A percentile compares a stretch with the other conserved stretches of the same genome.
These are phyloP conservation scores for Aspergillus diversus DNA, from an alignment of 495 filamentous ascomycete genomes.

Conservation along the genomic window DNA sequence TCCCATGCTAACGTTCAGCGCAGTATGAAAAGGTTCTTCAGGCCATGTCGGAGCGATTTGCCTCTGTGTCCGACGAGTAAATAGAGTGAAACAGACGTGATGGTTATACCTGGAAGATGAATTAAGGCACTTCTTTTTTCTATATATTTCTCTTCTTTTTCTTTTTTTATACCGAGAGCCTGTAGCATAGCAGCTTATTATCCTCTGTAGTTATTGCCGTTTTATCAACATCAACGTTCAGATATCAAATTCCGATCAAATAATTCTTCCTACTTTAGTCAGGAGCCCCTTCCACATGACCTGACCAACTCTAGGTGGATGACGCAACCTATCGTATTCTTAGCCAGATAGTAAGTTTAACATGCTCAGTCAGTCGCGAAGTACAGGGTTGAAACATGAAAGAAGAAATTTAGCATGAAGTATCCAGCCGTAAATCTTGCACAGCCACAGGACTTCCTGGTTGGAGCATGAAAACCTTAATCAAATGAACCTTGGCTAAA, in stretches of 20 bases:
- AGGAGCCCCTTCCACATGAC: background rate
- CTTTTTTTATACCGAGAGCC: constrained; percentile 30
- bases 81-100: constrained; percentile 12
- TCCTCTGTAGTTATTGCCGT: constrained; percentile 42
- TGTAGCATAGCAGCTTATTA: constrained; percentile 48
- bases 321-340: background rate
- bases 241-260: background rate
- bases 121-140: background rate
- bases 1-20: constrained; percentile 19
- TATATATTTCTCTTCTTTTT: constrained; percentile 12
- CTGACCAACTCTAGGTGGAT: background rate
- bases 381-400: too few species aligned
- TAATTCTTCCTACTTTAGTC: background rate
- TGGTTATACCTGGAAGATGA: constrained; percentile 17
- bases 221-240: constrained; percentile 10
- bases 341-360: background rate
- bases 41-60: constrained; percentile 94
- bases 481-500: too few species aligned
- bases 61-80: constrained; percentile 90
- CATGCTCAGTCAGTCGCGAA: too few species aligned
- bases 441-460: too few species aligned
- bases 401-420: too few species aligned
- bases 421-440: too few species aligned
- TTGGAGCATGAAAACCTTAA: too few species aligned
- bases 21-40: constrained; percentile 91